Conservation (phyloP, 805 yeast genomes). For the Clavispora vitiphila region DNA sequence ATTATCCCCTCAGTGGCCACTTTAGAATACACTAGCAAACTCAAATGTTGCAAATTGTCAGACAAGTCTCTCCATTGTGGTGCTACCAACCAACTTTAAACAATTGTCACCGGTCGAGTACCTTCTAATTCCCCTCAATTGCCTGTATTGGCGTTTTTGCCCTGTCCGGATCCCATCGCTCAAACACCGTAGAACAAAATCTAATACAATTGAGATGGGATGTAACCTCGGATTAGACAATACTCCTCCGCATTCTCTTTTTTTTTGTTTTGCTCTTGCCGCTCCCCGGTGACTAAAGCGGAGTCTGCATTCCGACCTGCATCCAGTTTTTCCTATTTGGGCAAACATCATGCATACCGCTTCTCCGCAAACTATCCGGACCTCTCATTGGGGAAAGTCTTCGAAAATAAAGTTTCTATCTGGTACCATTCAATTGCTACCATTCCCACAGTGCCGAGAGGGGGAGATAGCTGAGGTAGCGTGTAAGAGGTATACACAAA, state of each 20-base stretch:
- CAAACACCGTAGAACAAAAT: not conserved
- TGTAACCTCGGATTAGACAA: not conserved
- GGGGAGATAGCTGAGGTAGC: too few relatives aligned
- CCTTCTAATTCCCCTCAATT: too few relatives aligned
- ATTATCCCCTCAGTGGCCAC: too few relatives aligned
- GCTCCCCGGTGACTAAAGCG: slow-evolving; percentile 6
- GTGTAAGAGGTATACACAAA: too few relatives aligned
- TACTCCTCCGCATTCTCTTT: not conserved
- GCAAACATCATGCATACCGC: slow-evolving; percentile 1
- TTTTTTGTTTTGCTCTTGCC: slow-evolving; percentile 4
- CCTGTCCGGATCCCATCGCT: not conserved
- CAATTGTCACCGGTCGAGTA: too few relatives aligned
- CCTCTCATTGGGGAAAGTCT: not conserved
- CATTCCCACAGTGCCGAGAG: not conserved
- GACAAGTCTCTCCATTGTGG: too few relatives aligned
- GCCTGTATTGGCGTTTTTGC: too few relatives aligned
- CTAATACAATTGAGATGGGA: not conserved
- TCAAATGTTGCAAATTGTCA: not conserved
- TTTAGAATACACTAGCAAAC: not conserved
- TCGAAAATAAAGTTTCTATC: not conserved
- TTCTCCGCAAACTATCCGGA: not conserved
- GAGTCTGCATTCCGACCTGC: slow-evolving; percentile 1
- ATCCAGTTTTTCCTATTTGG: slow-evolving; percentile 5
- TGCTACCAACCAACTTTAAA: too few relatives aligned
- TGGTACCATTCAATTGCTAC: not conserved